Evolutionary conservation across 2,329 filamentous ascomycete species (phyloP).

Genomic region (Claviceps monticola): DNA sequence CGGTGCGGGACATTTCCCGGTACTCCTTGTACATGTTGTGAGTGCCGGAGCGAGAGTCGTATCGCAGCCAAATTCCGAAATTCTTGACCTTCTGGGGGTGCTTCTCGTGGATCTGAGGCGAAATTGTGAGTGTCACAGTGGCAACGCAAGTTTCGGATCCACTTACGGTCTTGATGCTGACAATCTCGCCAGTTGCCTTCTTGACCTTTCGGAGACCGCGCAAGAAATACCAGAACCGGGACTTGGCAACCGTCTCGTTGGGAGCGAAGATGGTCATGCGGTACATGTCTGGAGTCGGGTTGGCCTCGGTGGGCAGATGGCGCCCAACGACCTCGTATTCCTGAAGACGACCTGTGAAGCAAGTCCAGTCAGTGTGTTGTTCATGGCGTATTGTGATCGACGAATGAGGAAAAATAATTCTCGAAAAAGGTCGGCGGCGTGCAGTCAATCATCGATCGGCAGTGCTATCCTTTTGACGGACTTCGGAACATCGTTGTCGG

Average conservation of each 20-base stretch:
- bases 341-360: constrained; percentile 77
- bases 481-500: not conserved
- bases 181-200: constrained; percentile 99
- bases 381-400: too few relatives aligned
- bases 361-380: not conserved
- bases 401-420: not conserved
- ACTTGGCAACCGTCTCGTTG: constrained; percentile 97
- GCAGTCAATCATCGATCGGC: not conserved
- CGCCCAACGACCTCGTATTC: constrained; percentile 99
- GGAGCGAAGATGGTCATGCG: constrained; percentile 99
- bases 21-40: constrained; percentile 99
- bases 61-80: constrained; percentile 99
- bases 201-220: constrained; percentile 99
- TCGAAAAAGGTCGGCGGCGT: not conserved
- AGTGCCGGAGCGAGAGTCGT: constrained; percentile 98
- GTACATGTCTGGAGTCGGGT: constrained; percentile 97
- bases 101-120: constrained; percentile 83
- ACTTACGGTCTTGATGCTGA: constrained; percentile 82
- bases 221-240: constrained; percentile 99
- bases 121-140: constrained; percentile 5
- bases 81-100: constrained; percentile 99
- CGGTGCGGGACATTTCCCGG: constrained; percentile 93
- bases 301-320: constrained; percentile 93
- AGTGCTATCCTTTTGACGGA: too few relatives aligned
- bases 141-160: not conserved